Evolutionary conservation across 768 basidiomycete genomes (phyloP), one percentile per base, ranked within the genome.

Genomic region (Podaxis sp.): DNA sequence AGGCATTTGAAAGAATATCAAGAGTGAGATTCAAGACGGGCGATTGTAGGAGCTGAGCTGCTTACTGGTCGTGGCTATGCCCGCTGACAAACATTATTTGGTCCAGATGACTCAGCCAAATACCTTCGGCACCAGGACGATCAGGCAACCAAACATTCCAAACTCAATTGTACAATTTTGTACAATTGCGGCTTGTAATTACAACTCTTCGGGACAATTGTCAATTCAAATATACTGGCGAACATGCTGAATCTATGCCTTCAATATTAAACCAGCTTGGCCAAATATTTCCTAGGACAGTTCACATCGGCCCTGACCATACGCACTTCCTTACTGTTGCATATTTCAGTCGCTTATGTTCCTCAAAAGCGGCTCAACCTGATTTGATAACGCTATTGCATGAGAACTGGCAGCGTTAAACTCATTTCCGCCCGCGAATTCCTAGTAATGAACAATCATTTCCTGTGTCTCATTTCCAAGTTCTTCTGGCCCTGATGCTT

Each of bases 1-100:
- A 64, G 91, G 91, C 91, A 93, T 93, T 53, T 73, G 65, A n/a
- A 58, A 12, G 26, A 22, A n/a, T 64, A 28, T 60, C 44, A 26
- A 60, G 28, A 41, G 38, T 20, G 58, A 60, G 24, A 62, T 33
- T 22, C 37, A 44, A 36, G 17, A 58, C 53, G 49, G 37, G 58
- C 56, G 37, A 36, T 33, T 48, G 58, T 66, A 56, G 57, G 11
- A 4, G 49, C 15, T 10, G 17, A 46, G 13, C 17, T 26, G 4
- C 22, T 38, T 20, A 13, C 17, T 15, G 24, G 24, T 4, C 15
- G 57, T 8, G 33, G 30, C 41, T 46, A 37, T 36, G 52, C 22
- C 22, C 15, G 55, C 54, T 62, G 61, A 51, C 61, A 62, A 40
- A 56, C 20, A 4, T 15, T 55, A 8, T 62, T 62, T 62, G 54